These are phyloP conservation scores for Triticum turgidum DNA, from an alignment of 176 grass and related monocot genomes.

Conservation along the genomic window DNA sequence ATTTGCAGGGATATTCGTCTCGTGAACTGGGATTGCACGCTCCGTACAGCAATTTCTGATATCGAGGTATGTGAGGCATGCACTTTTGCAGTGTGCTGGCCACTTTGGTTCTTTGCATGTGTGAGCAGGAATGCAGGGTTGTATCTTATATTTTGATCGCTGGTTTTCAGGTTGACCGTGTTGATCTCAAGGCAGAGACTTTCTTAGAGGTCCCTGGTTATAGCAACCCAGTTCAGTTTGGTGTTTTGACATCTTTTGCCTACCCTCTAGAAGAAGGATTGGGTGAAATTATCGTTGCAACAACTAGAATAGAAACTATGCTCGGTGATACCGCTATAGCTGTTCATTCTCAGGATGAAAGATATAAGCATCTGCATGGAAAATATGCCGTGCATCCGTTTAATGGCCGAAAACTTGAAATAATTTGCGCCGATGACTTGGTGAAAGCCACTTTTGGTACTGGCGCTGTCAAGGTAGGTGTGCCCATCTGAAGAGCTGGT, in stretches of 20 bases:
- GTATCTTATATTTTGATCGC: slow-evolving; percentile 20
- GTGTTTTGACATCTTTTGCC: slow-evolving; percentile 87
- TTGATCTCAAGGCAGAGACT: slow-evolving; percentile 75
- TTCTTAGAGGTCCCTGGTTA: slow-evolving; percentile 81
- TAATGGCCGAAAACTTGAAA: slow-evolving; percentile 71
- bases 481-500: not conserved
- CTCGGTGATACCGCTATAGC: slow-evolving; percentile 90
- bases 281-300: slow-evolving; percentile 88
- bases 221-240: slow-evolving; percentile 61
- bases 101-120: not conserved
- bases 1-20: slow-evolving; percentile 35
- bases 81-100: slow-evolving; percentile 13
- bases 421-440: slow-evolving; percentile 74
- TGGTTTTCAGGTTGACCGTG: slow-evolving; percentile 74
- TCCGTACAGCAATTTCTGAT: slow-evolving; percentile 87
- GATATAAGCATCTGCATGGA: slow-evolving; percentile 82
- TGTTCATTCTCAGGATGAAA: slow-evolving; percentile 76
- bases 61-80: slow-evolving; percentile 59
- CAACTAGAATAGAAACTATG: slow-evolving; percentile 94
- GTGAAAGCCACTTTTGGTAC: slow-evolving; percentile 84
- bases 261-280: slow-evolving; percentile 80
- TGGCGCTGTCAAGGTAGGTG: slow-evolving; percentile 88
- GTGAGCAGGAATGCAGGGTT: not conserved
- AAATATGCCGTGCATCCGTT: slow-evolving; percentile 83
- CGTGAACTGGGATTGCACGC: slow-evolving; percentile 90